These are phyloP conservation scores for Globisporangium spiculum DNA, from an alignment of 352 stramenopile genomes.

Conservation along the genomic window DNA sequence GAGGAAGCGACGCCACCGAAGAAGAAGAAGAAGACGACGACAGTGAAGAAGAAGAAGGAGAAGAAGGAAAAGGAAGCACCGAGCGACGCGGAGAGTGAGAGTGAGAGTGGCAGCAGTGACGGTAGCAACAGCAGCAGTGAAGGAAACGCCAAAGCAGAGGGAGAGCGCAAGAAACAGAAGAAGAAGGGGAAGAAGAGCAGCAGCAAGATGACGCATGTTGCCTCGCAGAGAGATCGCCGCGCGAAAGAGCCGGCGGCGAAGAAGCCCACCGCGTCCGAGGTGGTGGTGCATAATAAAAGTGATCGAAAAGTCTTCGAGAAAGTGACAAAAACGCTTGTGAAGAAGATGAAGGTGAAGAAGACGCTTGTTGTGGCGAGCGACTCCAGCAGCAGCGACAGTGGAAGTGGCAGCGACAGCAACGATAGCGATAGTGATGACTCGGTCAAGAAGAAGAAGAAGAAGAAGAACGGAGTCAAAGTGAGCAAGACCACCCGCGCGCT, in stretches of 20 bases:
- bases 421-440: background rate
- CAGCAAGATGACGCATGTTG: background rate
- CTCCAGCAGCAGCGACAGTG: background rate
- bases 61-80: background rate
- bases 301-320: background rate
- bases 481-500: background rate
- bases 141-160: background rate
- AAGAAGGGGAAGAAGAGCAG: background rate
- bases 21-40: background rate
- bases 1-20: background rate
- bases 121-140: slow-evolving; percentile 3
- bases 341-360: background rate
- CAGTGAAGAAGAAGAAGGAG: background rate
- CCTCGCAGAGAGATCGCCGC: background rate
- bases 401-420: background rate
- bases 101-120: background rate
- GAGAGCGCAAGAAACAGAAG: background rate
- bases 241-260: background rate
- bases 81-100: slow-evolving; percentile 8
- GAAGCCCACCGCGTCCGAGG: background rate
- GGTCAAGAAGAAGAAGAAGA: background rate
- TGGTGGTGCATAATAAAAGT: background rate
- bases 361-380: background rate
- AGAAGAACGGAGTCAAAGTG: background rate
- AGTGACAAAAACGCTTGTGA: background rate